These are phyloP conservation scores for Aureobasidium sp. DNA, from an alignment of 2,329 filamentous ascomycete species.

Conservation along the genomic window DNA sequence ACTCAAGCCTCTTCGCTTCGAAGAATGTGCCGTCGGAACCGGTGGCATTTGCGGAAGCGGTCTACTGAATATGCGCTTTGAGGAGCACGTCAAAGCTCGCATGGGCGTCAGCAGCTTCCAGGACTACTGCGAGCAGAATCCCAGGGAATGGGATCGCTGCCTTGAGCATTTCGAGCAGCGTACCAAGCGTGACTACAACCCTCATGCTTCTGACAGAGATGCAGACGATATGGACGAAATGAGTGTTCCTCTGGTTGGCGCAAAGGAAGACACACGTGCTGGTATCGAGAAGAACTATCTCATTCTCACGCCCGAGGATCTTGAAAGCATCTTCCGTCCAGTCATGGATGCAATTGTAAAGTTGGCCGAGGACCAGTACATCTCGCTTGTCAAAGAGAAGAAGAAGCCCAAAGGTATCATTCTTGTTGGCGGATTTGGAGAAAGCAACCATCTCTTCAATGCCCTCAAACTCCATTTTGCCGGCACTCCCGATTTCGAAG, in stretches of 20 bases:
- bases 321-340: conserved; percentile 54
- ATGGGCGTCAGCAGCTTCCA: conserved; percentile 60
- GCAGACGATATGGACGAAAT: conserved; percentile 61
- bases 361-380: conserved; percentile 39
- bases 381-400: conserved; percentile 33
- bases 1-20: conserved; percentile 62
- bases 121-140: conserved; percentile 70
- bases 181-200: conserved; percentile 74
- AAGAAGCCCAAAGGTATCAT: conserved; percentile 56
- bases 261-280: conserved; percentile 68
- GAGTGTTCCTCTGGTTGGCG: conserved; percentile 69
- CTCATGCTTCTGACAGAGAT: conserved; percentile 44
- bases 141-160: conserved; percentile 67
- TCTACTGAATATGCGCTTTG: conserved; percentile 73
- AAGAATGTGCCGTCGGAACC: conserved; percentile 73
- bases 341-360: conserved; percentile 52
- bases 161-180: conserved; percentile 77
- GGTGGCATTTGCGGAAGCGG: conserved; percentile 72
- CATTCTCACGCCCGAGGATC: conserved; percentile 63
- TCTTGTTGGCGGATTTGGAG: conserved; percentile 73
- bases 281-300: conserved; percentile 71
- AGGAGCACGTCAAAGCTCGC: conserved; percentile 64
- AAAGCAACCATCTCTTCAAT: conserved; percentile 63
- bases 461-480: conserved; percentile 64
- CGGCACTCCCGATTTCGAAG: conserved; percentile 48